A percentile compares a stretch with the other conserved stretches of the same genome.
phyloP scores from a whole-genome alignment of 495 filamentous ascomycete species.

The Pyronema omphalodes region DNA sequence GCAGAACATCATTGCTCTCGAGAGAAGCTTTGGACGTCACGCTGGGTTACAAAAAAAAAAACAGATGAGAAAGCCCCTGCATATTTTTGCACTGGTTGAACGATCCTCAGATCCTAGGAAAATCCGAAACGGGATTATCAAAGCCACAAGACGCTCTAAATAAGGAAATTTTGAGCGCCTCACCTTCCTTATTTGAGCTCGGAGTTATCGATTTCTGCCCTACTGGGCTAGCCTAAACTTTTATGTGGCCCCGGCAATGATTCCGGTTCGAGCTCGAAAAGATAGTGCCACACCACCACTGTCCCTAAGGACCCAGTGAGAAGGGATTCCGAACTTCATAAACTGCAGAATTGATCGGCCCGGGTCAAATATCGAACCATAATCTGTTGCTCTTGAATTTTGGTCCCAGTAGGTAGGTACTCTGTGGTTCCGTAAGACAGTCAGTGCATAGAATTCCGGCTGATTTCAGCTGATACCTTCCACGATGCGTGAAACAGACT shows the following conservation, averaged over 20 bases:
- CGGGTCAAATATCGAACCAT: neutral
- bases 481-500: too few relatives aligned
- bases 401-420: neutral
- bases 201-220: neutral
- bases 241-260: neutral
- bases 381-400: neutral
- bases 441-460: neutral
- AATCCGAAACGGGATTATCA: neutral
- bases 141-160: neutral
- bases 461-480: neutral
- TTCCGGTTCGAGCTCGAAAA: neutral
- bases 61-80: neutral
- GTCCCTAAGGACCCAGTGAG: neutral
- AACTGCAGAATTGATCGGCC: neutral
- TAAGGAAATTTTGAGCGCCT: neutral
- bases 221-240: neutral
- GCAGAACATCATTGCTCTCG: neutral
- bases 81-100: neutral
- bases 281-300: neutral
- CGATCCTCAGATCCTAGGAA: neutral
- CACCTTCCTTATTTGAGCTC: neutral
- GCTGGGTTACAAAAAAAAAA: neutral
- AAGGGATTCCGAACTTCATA: neutral
- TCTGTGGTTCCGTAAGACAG: neutral
- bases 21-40: neutral